Base-by-base conservation (phyloP, 345 rosid genomes). In the Gossypium thurberi region DNA sequence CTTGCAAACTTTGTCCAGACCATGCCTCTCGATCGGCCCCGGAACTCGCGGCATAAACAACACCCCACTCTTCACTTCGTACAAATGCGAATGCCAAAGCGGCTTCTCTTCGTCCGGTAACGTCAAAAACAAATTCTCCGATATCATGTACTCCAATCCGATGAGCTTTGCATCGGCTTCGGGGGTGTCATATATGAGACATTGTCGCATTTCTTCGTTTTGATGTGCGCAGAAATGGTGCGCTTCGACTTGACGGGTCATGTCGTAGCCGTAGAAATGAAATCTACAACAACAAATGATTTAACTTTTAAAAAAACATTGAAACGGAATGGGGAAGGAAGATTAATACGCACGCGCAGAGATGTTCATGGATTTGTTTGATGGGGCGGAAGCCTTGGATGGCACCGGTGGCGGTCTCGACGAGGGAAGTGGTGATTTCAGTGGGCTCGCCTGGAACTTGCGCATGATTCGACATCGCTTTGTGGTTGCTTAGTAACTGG, bases 171-270 rank as follows among this genome's bases (percentile, higher is more conserved):
- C 90, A 7, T 87, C 81, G 0, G 84, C 18, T 2, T 83, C 85
- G 0, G 88, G 81, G 78, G 90, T 53, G 63, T 87, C 85, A 81
- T 87, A 90, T 47, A 94, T 81, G 14, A 94, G 81, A 73, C 98
- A 94, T 72, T 94, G 98, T 72, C 94, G 74, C 91, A 91, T 81
- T 68, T 90, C 93, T 64, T 94, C 95, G 80, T 90, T 94, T 78
- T 81, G 85, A 77, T 89, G 93, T 1, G 85, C 86, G 42, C 97
- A 91, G 74, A 77, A 91, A 83, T 90, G 97, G 75, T 89, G 94
- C 5, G 91, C 90, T 78, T 87, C 96, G 23, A 91, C 89, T 79
- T 94, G 93, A 58, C 93, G 77, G 9, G 87, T 88, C 95, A 94
- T 90, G 83, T 91, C 95, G 50, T 90, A 59, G 10, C 82, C 82